A percentile compares a stretch with the other conserved stretches of the same genome.
Conservation (phyloP, 805 yeast genomes). For the Lachancea sp. region DNA sequence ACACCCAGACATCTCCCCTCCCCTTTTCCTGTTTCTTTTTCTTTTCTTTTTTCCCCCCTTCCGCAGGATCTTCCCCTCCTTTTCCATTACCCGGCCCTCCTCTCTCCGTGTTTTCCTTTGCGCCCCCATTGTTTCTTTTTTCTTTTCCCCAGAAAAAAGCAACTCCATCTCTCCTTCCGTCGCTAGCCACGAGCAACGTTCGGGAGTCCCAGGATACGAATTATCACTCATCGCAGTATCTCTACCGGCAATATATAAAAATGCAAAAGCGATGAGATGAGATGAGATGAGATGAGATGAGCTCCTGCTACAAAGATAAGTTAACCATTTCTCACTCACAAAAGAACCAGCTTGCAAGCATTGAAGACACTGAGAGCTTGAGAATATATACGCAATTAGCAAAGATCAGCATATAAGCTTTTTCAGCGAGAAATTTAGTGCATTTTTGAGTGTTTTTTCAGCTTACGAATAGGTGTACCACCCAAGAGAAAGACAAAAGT, state of each 20-base stretch:
- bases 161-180: background rate
- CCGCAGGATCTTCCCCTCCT: background rate
- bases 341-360: no score
- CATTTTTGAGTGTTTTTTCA: background rate
- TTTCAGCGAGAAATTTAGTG: background rate
- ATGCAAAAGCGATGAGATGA: slow-evolving; percentile 5
- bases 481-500: background rate
- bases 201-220: slow-evolving; percentile 4
- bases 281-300: slow-evolving; percentile 1
- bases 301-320: background rate
- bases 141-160: background rate
- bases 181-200: background rate
- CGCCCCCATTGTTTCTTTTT: background rate
- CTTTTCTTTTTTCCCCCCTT: background rate
- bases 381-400: no score
- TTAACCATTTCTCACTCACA: background rate
- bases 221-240: background rate
- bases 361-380: no score
- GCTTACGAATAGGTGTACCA: background rate
- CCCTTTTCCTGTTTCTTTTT: background rate
- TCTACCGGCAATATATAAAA: background rate
- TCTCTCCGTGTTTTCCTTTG: background rate
- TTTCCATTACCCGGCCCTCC: background rate
- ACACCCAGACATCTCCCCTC: background rate
- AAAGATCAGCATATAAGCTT: no score